A percentile compares a stretch with the other conserved stretches of the same genome.
Evolutionary conservation across 805 yeast species (phyloP).

Genomic region (Cyberlindnera americana): DNA sequence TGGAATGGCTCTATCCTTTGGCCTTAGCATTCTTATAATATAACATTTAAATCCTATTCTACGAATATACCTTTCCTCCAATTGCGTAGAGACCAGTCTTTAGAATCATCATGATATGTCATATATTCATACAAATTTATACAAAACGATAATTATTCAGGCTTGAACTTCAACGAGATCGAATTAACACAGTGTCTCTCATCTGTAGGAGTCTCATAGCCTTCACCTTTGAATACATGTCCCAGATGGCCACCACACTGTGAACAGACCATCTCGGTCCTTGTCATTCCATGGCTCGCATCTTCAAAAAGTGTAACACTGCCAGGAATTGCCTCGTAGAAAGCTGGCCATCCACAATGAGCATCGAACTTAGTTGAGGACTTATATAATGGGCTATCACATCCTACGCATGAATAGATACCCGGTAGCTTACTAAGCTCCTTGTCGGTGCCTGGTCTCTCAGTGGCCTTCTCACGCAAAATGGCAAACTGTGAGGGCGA

Average conservation of each 20-base stretch:
- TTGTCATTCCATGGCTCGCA: slow-evolving; percentile 63
- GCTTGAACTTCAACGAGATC: slow-evolving; percentile 62
- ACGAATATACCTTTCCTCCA: no score
- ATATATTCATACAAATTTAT: neutral
- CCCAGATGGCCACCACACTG: slow-evolving; percentile 94
- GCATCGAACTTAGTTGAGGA: slow-evolving; percentile 81
- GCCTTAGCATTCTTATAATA: no score
- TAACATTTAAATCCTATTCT: no score
- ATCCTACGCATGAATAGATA: slow-evolving; percentile 80
- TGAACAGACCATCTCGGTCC: slow-evolving; percentile 87
- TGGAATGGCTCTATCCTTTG: no score
- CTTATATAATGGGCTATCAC: slow-evolving; percentile 73
- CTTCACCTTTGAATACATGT: slow-evolving; percentile 93
- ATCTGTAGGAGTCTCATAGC: slow-evolving; percentile 76
- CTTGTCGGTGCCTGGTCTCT: slow-evolving; percentile 40
- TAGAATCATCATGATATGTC: no score
- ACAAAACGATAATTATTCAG: neutral
- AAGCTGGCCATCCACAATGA: slow-evolving; percentile 98
- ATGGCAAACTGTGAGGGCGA: slow-evolving; percentile 76
- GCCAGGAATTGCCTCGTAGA: slow-evolving; percentile 85
- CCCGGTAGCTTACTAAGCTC: slow-evolving; percentile 49
- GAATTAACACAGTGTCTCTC: slow-evolving; percentile 96
- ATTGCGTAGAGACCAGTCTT: no score
- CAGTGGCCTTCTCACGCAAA: slow-evolving; percentile 59
- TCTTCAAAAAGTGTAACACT: slow-evolving; percentile 64